A percentile compares a stretch with the other conserved stretches of the same genome.
phyloP scores from a whole-genome alignment of 2,329 filamentous ascomycete species.

The Fonsecaea nubica region DNA sequence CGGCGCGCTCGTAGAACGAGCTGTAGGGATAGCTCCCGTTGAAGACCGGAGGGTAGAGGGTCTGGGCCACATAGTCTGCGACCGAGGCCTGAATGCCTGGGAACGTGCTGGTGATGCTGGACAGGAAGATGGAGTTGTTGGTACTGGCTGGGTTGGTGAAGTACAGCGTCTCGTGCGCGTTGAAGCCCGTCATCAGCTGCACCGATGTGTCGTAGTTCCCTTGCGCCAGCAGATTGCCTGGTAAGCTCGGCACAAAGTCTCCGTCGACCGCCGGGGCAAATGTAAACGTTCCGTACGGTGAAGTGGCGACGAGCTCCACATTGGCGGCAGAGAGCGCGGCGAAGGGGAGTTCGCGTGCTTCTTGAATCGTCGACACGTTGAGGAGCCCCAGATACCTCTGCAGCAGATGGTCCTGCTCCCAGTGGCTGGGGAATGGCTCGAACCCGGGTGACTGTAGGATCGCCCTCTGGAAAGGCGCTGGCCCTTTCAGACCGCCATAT shows the following conservation, averaged over 20 bases:
- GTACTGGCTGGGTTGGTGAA: constrained; percentile 48
- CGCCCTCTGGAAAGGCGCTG: constrained; percentile 45
- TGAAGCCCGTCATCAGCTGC: constrained; percentile 55
- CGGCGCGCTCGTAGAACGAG: constrained; percentile 51
- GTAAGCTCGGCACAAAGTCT: constrained; percentile 55
- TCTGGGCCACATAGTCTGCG: background rate
- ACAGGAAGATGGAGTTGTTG: constrained; percentile 38
- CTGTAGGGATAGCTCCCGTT: constrained; percentile 48
- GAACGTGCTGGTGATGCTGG: constrained; percentile 37
- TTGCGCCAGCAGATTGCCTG: constrained; percentile 50
- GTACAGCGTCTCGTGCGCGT: constrained; percentile 50
- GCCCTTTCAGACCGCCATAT: background rate
- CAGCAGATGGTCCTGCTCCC: constrained; percentile 48
- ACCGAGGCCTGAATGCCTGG: constrained; percentile 36
- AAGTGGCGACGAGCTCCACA: constrained; percentile 47
- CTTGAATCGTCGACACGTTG: constrained; percentile 54
- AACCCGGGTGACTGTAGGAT: constrained; percentile 54
- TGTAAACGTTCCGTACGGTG: constrained; percentile 51
- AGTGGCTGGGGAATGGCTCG: constrained; percentile 44
- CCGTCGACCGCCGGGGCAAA: constrained; percentile 58
- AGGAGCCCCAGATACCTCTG: constrained; percentile 49
- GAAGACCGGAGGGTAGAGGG: constrained; percentile 7
- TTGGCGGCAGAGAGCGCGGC: constrained; percentile 53
- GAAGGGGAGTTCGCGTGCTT: constrained; percentile 53
- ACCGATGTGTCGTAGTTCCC: constrained; percentile 55